Percentiles rank a stretch among this genome's conserved stretches.
Evolutionary conservation across 2,329 filamentous ascomycete species (phyloP).

Genomic region (Kalaharituber pfeilii): DNA sequence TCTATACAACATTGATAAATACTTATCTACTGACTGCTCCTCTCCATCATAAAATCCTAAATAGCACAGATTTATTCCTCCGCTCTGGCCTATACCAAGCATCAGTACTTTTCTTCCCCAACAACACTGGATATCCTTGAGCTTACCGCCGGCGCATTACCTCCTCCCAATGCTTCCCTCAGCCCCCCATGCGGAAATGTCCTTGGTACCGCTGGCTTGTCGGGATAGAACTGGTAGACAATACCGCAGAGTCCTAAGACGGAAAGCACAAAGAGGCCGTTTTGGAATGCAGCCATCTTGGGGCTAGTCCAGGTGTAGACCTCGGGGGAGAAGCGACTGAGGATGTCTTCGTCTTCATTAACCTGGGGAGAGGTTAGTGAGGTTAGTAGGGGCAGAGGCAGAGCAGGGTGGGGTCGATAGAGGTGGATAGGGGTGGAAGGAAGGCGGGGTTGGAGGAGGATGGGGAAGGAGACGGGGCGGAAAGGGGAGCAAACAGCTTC

Average conservation of each 20-base stretch:
- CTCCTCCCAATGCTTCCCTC: constrained; percentile 56
- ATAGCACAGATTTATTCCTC: too few species aligned
- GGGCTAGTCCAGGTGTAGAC: constrained; percentile 71
- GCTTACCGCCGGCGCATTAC: constrained; percentile 22
- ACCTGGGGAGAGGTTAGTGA: constrained; percentile 27
- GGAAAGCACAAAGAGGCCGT: constrained; percentile 47
- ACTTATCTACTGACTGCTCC: too few species aligned
- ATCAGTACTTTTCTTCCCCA: too few species aligned
- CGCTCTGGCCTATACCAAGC: too few species aligned
- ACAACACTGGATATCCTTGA: too few species aligned
- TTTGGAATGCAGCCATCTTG: constrained; percentile 49
- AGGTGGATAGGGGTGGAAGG: background rate
- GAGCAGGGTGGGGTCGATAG: background rate
- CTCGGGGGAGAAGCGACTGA: constrained; percentile 76
- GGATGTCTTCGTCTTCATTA: constrained; percentile 87
- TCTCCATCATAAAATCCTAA: too few species aligned
- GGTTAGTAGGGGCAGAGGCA: background rate
- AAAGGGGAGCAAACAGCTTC: constrained; percentile 42
- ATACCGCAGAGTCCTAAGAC: constrained; percentile 49
- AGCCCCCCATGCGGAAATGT: constrained; percentile 53
- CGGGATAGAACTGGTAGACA: constrained; percentile 54
- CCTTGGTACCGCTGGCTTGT: constrained; percentile 49
- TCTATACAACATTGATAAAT: too few species aligned
- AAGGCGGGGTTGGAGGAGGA: background rate
- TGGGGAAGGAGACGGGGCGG: background rate